Percentiles rank a stretch among this genome's conserved stretches.
Evolutionary conservation across 805 yeast genomes (phyloP).

Genomic region (Nematodospora valgi): DNA sequence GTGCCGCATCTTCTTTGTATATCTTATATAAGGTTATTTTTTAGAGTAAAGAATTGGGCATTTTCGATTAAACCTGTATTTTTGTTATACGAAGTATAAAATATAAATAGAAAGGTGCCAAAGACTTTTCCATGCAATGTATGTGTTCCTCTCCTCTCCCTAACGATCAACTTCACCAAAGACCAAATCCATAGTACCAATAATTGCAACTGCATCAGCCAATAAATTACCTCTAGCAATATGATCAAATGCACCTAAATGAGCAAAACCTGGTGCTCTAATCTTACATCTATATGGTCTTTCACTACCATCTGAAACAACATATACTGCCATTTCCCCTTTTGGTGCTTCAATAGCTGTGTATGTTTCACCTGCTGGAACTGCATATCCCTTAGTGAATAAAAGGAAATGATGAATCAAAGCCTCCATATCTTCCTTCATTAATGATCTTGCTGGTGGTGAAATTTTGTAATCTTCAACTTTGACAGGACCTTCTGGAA

Average conservation of each 20-base stretch:
- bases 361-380: constrained; percentile 88
- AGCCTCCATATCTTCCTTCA: constrained; percentile 94
- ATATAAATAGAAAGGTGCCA: no score
- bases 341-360: constrained; percentile 92
- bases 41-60: not conserved
- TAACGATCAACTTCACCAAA: constrained; percentile 93
- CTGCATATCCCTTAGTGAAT: constrained; percentile 84
- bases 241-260: constrained; percentile 84
- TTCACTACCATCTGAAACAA: constrained; percentile 85
- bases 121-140: constrained; percentile 2
- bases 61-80: constrained; percentile 26
- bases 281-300: constrained; percentile 90
- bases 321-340: constrained; percentile 92
- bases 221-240: constrained; percentile 81
- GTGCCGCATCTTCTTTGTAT: constrained; percentile 7
- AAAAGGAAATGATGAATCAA: constrained; percentile 84
- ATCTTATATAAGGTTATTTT: constrained; percentile 6
- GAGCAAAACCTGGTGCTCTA: constrained; percentile 93
- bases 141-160: constrained; percentile 5
- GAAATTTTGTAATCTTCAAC: constrained; percentile 84
- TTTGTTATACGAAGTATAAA: constrained; percentile 22
- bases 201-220: constrained; percentile 91
- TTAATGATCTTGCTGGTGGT: constrained; percentile 75
- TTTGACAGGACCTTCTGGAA: constrained; percentile 90
- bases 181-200: constrained; percentile 93